Evolutionary conservation across 2,329 filamentous ascomycete species (phyloP), one percentile per base, ranked within the genome.

Genomic region (Sarocladium kiliense): DNA sequence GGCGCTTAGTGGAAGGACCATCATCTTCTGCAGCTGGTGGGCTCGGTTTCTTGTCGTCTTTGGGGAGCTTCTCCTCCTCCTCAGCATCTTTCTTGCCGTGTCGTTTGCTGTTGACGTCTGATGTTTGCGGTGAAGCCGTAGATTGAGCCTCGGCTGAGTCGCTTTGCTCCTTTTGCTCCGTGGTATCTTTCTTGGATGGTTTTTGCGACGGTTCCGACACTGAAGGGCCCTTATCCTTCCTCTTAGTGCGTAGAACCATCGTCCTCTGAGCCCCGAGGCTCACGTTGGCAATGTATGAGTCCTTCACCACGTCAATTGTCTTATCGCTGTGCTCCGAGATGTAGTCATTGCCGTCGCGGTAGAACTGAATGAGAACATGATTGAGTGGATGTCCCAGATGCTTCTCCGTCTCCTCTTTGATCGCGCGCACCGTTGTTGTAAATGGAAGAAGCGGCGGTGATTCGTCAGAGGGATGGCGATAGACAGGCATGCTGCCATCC

Each of bases 271-370:
- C 92, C 1, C 94, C 94, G n/a, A 97, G 80, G 61, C 91, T 96
- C 51, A 96, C 84, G 65, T 97, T 99, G 60, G 92, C 91, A 61
- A 99, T 96, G 57, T 80, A 92, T 23, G 89, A 94, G 3, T 79
- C 85, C 25, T 81, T 83, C 12, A 84, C 85, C 56, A 99, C 94
- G 67, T 99, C 94, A 23, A 99, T 77, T 0, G 93, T 96, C 73
- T 99, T 99, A 68, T 99, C 94, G 37, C 91, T 95, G 66, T 99
- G 94, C 67, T 99, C 94, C 1, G 90, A 94, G 59, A 99, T 99
- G 67, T 91, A 91, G 71, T 99, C 94, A 49, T 83, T 84, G 2
- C 93, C 90, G 61, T 81, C 80, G n/a, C 94, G 89, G 66, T 99
- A 99, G 56, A 91, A 82, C 66, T 99, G 94, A 45, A 99, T 95